Base-by-base conservation (phyloP, 192 early-diverging fungal species). In the Linnemannia schmuckeri region DNA sequence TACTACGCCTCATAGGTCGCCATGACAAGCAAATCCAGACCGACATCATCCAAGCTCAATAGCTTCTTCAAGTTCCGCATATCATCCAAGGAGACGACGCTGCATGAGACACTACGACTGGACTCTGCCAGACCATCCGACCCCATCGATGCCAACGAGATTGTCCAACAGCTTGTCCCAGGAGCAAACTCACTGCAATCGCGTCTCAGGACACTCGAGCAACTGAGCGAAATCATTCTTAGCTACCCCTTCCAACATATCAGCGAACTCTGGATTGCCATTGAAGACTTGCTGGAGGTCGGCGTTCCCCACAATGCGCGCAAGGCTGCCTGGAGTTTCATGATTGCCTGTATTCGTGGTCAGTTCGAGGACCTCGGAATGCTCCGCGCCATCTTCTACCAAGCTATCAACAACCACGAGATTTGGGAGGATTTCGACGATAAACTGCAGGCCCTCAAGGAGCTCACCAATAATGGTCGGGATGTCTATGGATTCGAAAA, bases 401-500 rank as follows among this genome's bases (percentile, higher is more conserved):
- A 89, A 70, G 78, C 88, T 33, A 82, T 94, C 40, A 88, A 88
- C 74, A 81, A 88, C 71, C 88, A 91, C 66, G 79, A 87, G 68
- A 78, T 90, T 22, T 87, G 85, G 79, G 91, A 92, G 27, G 93
- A 94, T 68, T 91, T 93, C 82, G 74, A 75, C 7, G 88, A 92
- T 76, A 92, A 89, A 71, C 85, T 91, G 27, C 61, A 80, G 20
- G 92, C 92, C 10, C 72, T 94, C 6, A 84, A 74, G 40, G 87
- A 89, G 46, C 79, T 94, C 13, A 91, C 88, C 49, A 92, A 91
- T 22, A 84, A 92, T 69, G 93, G 93, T 10, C 82, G 91, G 47
- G 91, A 94, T 74, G 90, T 93, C 17, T 90, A 90, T 71, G 88
- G 89, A 6, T 92, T 94, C 42, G 93, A 94, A 77, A 92, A 92